phyloP scores from a whole-genome alignment of 78 protist genomes.

The Dictyostelium intermedium region DNA sequence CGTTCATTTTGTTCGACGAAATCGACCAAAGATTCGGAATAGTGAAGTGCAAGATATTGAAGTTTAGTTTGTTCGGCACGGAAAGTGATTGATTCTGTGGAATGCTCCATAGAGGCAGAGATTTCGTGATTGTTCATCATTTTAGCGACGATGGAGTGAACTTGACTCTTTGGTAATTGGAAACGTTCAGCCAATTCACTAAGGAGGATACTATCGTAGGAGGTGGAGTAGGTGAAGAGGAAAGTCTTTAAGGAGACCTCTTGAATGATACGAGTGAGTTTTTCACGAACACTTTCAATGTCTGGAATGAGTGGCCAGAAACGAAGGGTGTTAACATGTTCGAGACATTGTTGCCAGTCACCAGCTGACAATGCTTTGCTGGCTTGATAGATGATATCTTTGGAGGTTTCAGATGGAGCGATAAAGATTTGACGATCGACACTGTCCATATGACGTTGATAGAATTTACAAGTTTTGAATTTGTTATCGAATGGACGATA shows the following conservation, averaged over 20 bases:
- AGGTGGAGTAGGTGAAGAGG: slow-evolving; percentile 79
- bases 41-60: slow-evolving; percentile 85
- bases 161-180: slow-evolving; percentile 56
- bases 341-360: slow-evolving; percentile 86
- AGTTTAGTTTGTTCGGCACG: slow-evolving; percentile 85
- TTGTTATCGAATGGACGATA: slow-evolving; percentile 74
- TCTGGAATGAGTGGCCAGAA: slow-evolving; percentile 85
- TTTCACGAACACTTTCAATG: slow-evolving; percentile 69
- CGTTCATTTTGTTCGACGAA: slow-evolving; percentile 84
- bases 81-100: slow-evolving; percentile 83
- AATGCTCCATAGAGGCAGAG: slow-evolving; percentile 89
- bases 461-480: slow-evolving; percentile 83
- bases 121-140: slow-evolving; percentile 90
- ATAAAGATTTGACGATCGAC: slow-evolving; percentile 79
- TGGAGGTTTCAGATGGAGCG: slow-evolving; percentile 95
- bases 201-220: slow-evolving; percentile 83
- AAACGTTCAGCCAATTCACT: slow-evolving; percentile 74
- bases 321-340: slow-evolving; percentile 58
- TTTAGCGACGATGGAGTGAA: slow-evolving; percentile 85
- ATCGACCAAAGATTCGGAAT: slow-evolving; percentile 84
- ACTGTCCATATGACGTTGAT: slow-evolving; percentile 87
- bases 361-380: slow-evolving; percentile 86
- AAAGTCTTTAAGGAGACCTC: slow-evolving; percentile 90
- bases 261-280: slow-evolving; percentile 72
- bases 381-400: slow-evolving; percentile 90